Evolutionary conservation across 1,284 basidiomycete genomes (phyloP).

Genomic region (Earliella scabrosa): DNA sequence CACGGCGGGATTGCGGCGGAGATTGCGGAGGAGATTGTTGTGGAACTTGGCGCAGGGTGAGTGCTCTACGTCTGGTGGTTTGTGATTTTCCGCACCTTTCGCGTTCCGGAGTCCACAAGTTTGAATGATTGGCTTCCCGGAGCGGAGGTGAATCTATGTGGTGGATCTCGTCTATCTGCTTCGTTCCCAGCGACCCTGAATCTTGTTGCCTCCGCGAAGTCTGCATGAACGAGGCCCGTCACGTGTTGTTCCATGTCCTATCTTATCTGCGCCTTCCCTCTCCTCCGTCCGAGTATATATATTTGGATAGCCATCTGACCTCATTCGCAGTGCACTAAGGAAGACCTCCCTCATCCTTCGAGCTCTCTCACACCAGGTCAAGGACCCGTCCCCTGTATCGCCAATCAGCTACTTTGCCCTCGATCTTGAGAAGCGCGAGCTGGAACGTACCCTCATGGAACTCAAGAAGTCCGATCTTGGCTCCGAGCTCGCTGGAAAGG

Average conservation of each 20-base stretch:
- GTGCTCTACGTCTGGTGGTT: conserved; percentile 36
- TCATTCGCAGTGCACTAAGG: conserved; percentile 67
- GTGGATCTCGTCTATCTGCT: conserved; percentile 11
- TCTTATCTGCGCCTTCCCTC: conserved; percentile 12
- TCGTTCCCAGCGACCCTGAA: conserved; percentile 6
- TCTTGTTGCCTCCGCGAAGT: background rate
- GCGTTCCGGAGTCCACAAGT: no score
- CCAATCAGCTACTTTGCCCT: conserved; percentile 91
- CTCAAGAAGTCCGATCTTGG: conserved; percentile 72
- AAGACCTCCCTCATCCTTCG: conserved; percentile 90
- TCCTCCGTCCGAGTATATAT: conserved; percentile 2
- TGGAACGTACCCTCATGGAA: conserved; percentile 79
- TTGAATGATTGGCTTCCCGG: no score
- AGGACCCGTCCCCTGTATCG: conserved; percentile 38
- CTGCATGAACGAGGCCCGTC: conserved; percentile 1
- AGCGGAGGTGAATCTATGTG: conserved; percentile 7
- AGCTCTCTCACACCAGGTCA: conserved; percentile 65
- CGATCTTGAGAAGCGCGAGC: conserved; percentile 88
- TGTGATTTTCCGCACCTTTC: no score
- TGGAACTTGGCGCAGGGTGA: conserved; percentile 91
- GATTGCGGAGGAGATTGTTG: conserved; percentile 58
- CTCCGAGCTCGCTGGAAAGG: conserved; percentile 65
- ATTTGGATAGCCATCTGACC: conserved; percentile 3
- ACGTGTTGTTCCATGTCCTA: conserved; percentile 8
- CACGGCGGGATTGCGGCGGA: conserved; percentile 56